Percentiles rank a stretch among this genome's conserved stretches.
These are phyloP conservation scores for Pseudopyrenochaeta lycopersici DNA, from an alignment of 2,329 filamentous ascomycete genomes.

Conservation along the genomic window DNA sequence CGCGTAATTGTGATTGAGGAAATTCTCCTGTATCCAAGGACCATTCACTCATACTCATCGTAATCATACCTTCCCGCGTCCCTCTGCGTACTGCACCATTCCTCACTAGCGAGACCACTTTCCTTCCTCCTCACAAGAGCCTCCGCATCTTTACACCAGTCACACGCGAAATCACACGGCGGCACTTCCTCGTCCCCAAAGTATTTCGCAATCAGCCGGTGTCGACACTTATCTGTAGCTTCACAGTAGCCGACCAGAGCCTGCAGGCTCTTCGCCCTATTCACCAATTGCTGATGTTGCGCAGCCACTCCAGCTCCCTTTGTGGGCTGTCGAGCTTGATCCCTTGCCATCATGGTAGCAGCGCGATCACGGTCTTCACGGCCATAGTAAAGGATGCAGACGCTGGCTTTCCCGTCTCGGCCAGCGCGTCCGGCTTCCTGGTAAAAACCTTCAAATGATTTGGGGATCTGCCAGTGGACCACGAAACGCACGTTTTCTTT, in stretches of 20 bases:
- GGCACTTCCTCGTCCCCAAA: slow-evolving; percentile 46
- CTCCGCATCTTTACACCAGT: slow-evolving; percentile 58
- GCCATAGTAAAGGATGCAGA: slow-evolving; percentile 91
- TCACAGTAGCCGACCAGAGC: slow-evolving; percentile 84
- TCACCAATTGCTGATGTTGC: slow-evolving; percentile 48
- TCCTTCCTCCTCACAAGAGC: slow-evolving; percentile 55
- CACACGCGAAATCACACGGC: slow-evolving; percentile 58
- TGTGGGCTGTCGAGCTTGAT: slow-evolving; percentile 59
- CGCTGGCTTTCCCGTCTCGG: slow-evolving; percentile 84
- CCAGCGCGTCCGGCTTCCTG: slow-evolving; percentile 94
- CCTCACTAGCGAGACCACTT: slow-evolving; percentile 56
- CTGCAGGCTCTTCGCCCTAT: slow-evolving; percentile 56
- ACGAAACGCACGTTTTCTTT: slow-evolving; percentile 95
- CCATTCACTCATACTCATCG: slow-evolving; percentile 45
- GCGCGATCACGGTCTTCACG: slow-evolving; percentile 84
- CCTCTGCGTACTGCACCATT: slow-evolving; percentile 59
- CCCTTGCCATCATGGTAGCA: slow-evolving; percentile 60
- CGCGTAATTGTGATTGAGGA: neutral
- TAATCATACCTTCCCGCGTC: slow-evolving; percentile 53
- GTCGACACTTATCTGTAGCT: slow-evolving; percentile 74
- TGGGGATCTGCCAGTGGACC: slow-evolving; percentile 91
- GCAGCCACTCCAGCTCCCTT: slow-evolving; percentile 49
- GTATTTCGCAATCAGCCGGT: slow-evolving; percentile 56
- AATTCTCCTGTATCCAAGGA: neutral
- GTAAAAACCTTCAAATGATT: slow-evolving; percentile 95